A percentile compares a stretch with the other conserved stretches of the same genome.
These are phyloP conservation scores for Raffaelea arxii DNA, from an alignment of 2,329 filamentous ascomycete species.

Conservation along the genomic window DNA sequence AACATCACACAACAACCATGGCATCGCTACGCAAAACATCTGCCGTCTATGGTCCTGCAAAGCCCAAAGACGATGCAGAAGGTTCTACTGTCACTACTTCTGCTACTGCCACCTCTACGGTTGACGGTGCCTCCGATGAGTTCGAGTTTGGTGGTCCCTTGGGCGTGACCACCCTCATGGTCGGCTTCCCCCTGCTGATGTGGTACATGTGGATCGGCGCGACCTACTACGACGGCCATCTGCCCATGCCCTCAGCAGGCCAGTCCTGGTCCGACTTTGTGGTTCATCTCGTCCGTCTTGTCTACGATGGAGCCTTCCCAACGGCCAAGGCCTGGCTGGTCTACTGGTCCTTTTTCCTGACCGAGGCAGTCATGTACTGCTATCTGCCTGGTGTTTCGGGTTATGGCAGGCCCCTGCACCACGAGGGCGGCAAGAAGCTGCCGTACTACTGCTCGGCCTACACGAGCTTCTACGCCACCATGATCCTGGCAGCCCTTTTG, in stretches of 20 bases:
- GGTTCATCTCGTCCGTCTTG: conserved; percentile 58
- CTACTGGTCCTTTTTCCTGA: conserved; percentile 89
- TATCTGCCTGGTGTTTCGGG: conserved; percentile 77
- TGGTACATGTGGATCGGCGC: conserved; percentile 99
- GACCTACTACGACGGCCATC: conserved; percentile 78
- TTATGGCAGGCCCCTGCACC: conserved; percentile 78
- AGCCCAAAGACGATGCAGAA: no score
- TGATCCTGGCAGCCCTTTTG: conserved; percentile 57
- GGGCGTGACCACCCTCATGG: conserved; percentile 80
- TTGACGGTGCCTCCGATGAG: conserved; percentile 48
- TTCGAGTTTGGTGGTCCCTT: conserved; percentile 81
- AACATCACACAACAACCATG: no score
- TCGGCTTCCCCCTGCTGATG: conserved; percentile 89
- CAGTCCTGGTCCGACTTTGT: conserved; percentile 64
- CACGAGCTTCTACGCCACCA: conserved; percentile 78
- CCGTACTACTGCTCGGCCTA: conserved; percentile 91
- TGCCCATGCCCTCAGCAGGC: conserved; percentile 57
- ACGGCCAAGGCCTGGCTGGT: conserved; percentile 75
- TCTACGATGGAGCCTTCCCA: conserved; percentile 79
- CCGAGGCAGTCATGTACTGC: conserved; percentile 76
- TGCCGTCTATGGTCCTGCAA: no score
- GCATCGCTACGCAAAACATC: no score
- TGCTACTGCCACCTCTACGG: no score
- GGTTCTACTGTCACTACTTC: no score
- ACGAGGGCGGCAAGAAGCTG: conserved; percentile 75